These are phyloP conservation scores for Myxozyma vanderwaltii DNA, from an alignment of 805 yeast genomes.

Conservation along the genomic window DNA sequence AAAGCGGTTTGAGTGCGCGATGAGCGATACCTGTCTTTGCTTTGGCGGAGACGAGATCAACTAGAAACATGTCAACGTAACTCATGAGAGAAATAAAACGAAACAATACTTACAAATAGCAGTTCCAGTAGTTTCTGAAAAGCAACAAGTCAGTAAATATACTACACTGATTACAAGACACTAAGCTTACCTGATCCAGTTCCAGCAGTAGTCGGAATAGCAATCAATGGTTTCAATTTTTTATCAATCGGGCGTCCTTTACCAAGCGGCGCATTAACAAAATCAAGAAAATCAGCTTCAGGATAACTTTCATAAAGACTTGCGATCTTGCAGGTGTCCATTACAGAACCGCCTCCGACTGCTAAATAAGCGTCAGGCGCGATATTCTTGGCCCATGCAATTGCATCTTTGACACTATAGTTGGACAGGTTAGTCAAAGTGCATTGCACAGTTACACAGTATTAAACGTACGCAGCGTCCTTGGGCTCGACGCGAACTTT, in stretches of 20 bases:
- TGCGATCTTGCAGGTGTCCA: conserved; percentile 51
- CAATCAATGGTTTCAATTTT: conserved; percentile 46
- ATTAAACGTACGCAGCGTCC: conserved; percentile 36
- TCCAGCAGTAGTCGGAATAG: conserved; percentile 52
- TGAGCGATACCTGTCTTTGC: conserved; percentile 51
- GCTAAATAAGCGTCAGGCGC: conserved; percentile 49
- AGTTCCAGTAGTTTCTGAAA: conserved; percentile 48
- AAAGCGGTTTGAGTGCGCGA: conserved; percentile 47
- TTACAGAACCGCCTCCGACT: conserved; percentile 53
- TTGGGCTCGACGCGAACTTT: conserved; percentile 47
- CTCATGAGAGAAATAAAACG: not conserved
- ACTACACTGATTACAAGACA: too few relatives aligned
- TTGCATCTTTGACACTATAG: conserved; percentile 42
- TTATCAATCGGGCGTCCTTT: conserved; percentile 44
- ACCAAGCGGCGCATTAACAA: conserved; percentile 49
- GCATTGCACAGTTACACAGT: too few relatives aligned
- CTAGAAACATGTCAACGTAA: not conserved
- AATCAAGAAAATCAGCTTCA: conserved; percentile 47
- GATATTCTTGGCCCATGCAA: conserved; percentile 43
- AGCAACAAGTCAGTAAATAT: too few relatives aligned
- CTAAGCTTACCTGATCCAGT: conserved; percentile 46
- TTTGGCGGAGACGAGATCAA: conserved; percentile 45
- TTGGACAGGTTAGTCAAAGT: not conserved
- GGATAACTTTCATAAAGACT: conserved; percentile 48
- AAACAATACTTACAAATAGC: conserved; percentile 42